Percentiles rank a stretch among this genome's conserved stretches.
Conservation (phyloP, 2,329 filamentous ascomycete species). For the Neofusicoccum parvum region DNA sequence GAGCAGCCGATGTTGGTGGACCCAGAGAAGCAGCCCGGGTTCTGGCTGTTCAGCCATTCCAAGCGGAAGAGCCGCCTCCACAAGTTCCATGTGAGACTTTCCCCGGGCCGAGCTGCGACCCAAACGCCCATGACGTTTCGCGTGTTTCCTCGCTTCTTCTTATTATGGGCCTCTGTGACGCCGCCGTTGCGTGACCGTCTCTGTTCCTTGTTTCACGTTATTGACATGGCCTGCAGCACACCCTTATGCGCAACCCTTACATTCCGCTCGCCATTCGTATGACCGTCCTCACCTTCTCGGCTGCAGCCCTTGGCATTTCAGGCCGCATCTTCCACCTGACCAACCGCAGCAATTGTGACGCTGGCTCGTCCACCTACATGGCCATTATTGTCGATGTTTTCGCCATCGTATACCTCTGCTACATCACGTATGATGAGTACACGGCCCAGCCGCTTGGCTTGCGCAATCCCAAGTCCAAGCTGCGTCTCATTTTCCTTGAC, state of each 20-base stretch:
- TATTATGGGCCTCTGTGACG: slow-evolving; percentile 15
- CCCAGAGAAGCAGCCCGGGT: slow-evolving; percentile 50
- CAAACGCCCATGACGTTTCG: slow-evolving; percentile 12
- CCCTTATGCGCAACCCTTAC: slow-evolving; percentile 77
- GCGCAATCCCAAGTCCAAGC: slow-evolving; percentile 80
- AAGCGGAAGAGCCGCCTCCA: slow-evolving; percentile 57
- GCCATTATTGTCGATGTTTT: slow-evolving; percentile 87
- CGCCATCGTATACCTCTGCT: slow-evolving; percentile 85
- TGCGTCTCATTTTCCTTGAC: slow-evolving; percentile 86
- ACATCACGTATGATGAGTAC: slow-evolving; percentile 97
- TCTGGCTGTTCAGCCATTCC: slow-evolving; percentile 50
- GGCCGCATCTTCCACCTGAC: slow-evolving; percentile 70
- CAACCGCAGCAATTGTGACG: slow-evolving; percentile 47
- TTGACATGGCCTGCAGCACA: slow-evolving; percentile 44
- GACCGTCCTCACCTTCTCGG: slow-evolving; percentile 79
- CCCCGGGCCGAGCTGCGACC: slow-evolving; percentile 5
- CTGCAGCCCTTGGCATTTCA: slow-evolving; percentile 77
- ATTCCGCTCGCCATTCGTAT: slow-evolving; percentile 83
- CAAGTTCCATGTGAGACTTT: slow-evolving; percentile 54
- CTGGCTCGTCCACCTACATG: slow-evolving; percentile 72
- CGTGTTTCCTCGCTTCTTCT: neutral
- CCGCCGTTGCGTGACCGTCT: slow-evolving; percentile 7
- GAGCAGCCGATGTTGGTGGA: slow-evolving; percentile 53
- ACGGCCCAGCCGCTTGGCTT: slow-evolving; percentile 89
- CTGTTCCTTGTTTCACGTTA: slow-evolving; percentile 12